A percentile compares a stretch with the other conserved stretches of the same genome.
phyloP scores from a whole-genome alignment of 768 basidiomycete genomes.

The Pleurotus djamor region DNA sequence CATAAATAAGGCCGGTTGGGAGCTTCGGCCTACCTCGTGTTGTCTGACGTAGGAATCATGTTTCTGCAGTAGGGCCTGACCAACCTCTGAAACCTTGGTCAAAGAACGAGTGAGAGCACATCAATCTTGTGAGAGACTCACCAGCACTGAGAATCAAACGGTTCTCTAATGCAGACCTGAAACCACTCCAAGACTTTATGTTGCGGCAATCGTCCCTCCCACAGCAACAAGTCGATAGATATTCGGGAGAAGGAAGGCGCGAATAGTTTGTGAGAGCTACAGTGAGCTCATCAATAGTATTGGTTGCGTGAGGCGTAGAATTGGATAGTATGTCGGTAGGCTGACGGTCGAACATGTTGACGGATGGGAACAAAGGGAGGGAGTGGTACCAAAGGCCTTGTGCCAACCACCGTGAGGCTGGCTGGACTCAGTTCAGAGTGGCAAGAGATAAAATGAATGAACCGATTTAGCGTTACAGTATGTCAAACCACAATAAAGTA shows the following conservation, averaged over 20 bases:
- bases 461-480: background rate
- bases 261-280: constrained; percentile 71
- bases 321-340: constrained; percentile 28
- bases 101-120: constrained; percentile 4
- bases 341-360: constrained; percentile 3
- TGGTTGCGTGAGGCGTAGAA: constrained; percentile 51
- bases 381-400: background rate
- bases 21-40: constrained; percentile 50
- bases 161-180: constrained; percentile 72
- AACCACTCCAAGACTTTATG: constrained; percentile 55
- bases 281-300: constrained; percentile 79
- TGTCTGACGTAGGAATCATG: constrained; percentile 85
- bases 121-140: constrained; percentile 31
- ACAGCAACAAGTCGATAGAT: constrained; percentile 61
- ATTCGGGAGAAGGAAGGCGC: constrained; percentile 70
- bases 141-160: constrained; percentile 84
- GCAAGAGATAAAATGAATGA: background rate
- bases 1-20: constrained; percentile 8
- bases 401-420: background rate
- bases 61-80: constrained; percentile 81
- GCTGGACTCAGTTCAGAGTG: background rate
- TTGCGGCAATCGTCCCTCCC: constrained; percentile 64
- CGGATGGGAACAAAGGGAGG: background rate
- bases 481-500: background rate
- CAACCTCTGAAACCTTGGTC: constrained; percentile 62